Evolutionary conservation across 108 stramenopile genomes (phyloP).

Genomic region (Epithemia pelagica): DNA sequence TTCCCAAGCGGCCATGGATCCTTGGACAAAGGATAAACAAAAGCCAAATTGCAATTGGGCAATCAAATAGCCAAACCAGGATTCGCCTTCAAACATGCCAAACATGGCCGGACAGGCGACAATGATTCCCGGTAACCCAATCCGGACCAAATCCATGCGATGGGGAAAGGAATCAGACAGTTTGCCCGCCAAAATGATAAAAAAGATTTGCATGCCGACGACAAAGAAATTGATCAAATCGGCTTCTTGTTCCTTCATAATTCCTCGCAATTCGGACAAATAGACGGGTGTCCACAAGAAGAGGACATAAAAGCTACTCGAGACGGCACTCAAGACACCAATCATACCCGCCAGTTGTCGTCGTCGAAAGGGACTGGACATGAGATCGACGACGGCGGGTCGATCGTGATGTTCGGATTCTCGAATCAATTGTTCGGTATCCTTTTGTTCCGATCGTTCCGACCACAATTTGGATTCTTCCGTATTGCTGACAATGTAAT

Average conservation of each 20-base stretch:
- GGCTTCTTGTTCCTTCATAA: conserved; percentile 47
- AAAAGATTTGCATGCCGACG: conserved; percentile 42
- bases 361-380: conserved; percentile 47
- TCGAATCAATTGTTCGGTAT: conserved; percentile 35
- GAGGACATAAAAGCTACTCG: conserved; percentile 49
- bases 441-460: conserved; percentile 37
- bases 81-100: conserved; percentile 54
- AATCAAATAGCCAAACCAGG: conserved; percentile 35
- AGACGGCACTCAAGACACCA: conserved; percentile 35
- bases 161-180: conserved; percentile 49
- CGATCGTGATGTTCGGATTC: conserved; percentile 24
- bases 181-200: conserved; percentile 34
- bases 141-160: conserved; percentile 47
- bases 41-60: conserved; percentile 44
- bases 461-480: conserved; percentile 58
- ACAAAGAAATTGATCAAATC: conserved; percentile 52
- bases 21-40: conserved; percentile 45
- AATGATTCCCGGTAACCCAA: conserved; percentile 51
- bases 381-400: conserved; percentile 45
- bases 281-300: conserved; percentile 63
- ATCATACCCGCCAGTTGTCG: conserved; percentile 54
- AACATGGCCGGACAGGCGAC: conserved; percentile 56
- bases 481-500: conserved; percentile 39
- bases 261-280: conserved; percentile 44
- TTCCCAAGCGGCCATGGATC: conserved; percentile 57